Base-by-base conservation (phyloP, 2,329 filamentous ascomycete genomes). In the Aspergillus tubingensis region DNA sequence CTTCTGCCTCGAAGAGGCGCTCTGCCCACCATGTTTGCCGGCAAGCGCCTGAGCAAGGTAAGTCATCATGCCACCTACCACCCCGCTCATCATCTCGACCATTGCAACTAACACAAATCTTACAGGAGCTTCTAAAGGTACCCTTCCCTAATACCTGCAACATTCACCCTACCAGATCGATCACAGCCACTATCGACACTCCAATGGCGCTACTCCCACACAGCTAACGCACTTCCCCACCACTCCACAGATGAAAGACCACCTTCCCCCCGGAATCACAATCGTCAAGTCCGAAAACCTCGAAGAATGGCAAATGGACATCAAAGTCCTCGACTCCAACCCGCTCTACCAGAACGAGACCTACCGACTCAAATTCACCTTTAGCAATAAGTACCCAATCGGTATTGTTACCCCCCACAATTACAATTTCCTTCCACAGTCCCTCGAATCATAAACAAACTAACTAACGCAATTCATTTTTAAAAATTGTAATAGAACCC, bases 271-370 rank as follows among this genome's bases (percentile, higher is more conserved):
- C 0, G 87, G 87, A 63, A 96, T 99, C 76, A 83, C 85, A 52
- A 86, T 98, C 52, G 87, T 96, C 61, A 86, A 88, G 51, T 88
- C 91, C 59, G 91, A 96, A 50, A 89, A 92, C 74, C 88, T 96
- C 55, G 85, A 91, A 71, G 89, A 95, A 80, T 99, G 95, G 96
- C 82, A 88, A 54, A 88, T 98, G 79, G 96, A 99, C 74, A 96
- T 99, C 57, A 82, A 85, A 67, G 94, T 99, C 55, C 85, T 98
- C 43, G 95, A 98, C 76, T 80, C 85, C 60, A 99, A 99, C 72
- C 94, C 94, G 1, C 79, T 99, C 51, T 99, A 99, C 78, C 79
- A 85, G 54, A 85, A 87, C 73, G 84, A 98, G 74, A 88, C 81
- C 23, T 98, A 91, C 79, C 86, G 94, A 21, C 81, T 99, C 57